Evolutionary conservation across 805 yeast species (phyloP), one percentile per base, ranked within the genome.

Genomic region (Ogataea minuta): DNA sequence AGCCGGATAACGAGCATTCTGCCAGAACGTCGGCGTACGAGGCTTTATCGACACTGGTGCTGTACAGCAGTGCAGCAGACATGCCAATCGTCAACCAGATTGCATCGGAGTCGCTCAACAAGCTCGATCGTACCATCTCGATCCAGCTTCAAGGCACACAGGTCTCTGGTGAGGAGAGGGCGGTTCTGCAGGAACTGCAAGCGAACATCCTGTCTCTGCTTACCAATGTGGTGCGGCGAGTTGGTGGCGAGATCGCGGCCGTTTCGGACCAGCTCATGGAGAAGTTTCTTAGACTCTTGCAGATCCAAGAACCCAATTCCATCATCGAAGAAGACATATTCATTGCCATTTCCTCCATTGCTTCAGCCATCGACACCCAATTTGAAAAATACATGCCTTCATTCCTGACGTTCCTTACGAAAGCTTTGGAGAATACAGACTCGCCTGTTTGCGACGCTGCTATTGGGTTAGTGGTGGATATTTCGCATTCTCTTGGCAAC

Each of bases 11-110:
- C 56, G 98, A 91, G 59, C 74, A 77, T 57, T 81, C 87, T 44
- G 77, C 95, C 5, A 76, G 98, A 58, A 91, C 98, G 2, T 88
- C 97, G n/a, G 95, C 98, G 2, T 93, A 88, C 61, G 96, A 95
- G 64, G 95, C 97, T 0, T 68, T 93, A 50, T 81, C 95, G 2
- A 73, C 91, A 0, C 68, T 90, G 56, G 95, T 91, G 16, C 72
- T 80, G 33, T 84, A 76, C 62, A 74, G 91, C 55, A 79, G 95
- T 5, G 72, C 71, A 31, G 85, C 78, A 54, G 84, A 84, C 28
- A 71, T 84, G 61, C 78, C 77, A 25, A 63, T 79, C 16, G 81
- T 90, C 25, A 81, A 84, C 45, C 70, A 73, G 32, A 76, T 91
- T 50, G 95, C 96, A 2, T 67, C 79, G 7, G 90, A 83, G 51